A percentile compares a stretch with the other conserved stretches of the same genome.
Evolutionary conservation across 2,329 filamentous ascomycete genomes (phyloP).

Genomic region (Sporothrix pallida): DNA sequence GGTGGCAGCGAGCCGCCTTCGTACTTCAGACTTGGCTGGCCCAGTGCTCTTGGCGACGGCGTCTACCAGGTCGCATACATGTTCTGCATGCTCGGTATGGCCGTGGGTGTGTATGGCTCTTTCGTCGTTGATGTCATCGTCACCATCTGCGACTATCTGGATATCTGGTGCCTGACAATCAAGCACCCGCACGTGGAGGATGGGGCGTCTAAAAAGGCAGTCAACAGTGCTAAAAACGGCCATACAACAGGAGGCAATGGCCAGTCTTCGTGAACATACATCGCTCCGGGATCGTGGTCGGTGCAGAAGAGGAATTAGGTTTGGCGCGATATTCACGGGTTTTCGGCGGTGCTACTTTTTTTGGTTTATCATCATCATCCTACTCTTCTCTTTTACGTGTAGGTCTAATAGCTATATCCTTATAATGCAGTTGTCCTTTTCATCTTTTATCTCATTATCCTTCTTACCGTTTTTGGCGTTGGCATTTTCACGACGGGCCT

Average conservation of each 20-base stretch:
- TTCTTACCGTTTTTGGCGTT: no score
- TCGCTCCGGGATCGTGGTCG: background rate
- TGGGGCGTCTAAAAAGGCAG: constrained; percentile 9
- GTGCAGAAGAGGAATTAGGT: constrained; percentile 25
- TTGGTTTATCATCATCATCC: background rate
- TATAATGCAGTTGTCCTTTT: background rate
- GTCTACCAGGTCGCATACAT: constrained; percentile 84
- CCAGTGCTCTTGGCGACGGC: constrained; percentile 72
- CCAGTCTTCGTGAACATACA: constrained; percentile 6
- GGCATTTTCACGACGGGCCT: no score
- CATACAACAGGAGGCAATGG: constrained; percentile 4
- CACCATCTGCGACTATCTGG: constrained; percentile 95
- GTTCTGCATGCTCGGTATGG: constrained; percentile 84
- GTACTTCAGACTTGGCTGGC: constrained; percentile 65
- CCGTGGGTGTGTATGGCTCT: constrained; percentile 91
- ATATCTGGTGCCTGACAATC: constrained; percentile 98
- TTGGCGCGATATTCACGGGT: background rate
- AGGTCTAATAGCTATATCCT: background rate
- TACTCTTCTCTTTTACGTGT: background rate
- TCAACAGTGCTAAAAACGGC: background rate
- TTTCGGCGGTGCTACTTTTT: background rate
- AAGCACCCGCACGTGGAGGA: constrained; percentile 73
- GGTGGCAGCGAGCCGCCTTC: constrained; percentile 26
- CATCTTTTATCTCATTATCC: background rate
- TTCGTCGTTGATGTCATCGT: constrained; percentile 98